Evolutionary conservation across 805 yeast species (phyloP).

Genomic region (Hanseniaspora pseudoguilliermondii): DNA sequence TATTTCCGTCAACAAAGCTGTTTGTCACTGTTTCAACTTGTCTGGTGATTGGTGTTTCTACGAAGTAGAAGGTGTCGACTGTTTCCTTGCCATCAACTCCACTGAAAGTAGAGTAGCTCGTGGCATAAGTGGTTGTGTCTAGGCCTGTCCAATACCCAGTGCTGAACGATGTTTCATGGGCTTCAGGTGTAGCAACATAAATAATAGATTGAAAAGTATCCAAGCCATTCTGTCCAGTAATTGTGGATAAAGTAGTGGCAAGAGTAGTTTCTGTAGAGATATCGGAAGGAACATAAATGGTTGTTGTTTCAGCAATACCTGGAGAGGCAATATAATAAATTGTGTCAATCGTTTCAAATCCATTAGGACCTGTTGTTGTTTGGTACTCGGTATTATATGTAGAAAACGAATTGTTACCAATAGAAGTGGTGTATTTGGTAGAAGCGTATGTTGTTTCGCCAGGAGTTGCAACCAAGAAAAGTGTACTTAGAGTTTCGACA

Average conservation of each 20-base stretch:
- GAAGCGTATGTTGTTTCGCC: not conserved
- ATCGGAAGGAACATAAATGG: not conserved
- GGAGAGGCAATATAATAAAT: not conserved
- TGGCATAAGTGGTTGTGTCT: not conserved
- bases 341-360: constrained; percentile 5
- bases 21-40: not conserved
- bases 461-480: constrained; percentile 17
- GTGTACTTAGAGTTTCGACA: constrained; percentile 13
- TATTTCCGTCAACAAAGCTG: not conserved
- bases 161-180: not conserved
- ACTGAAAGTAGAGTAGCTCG: not conserved
- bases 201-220: not conserved
- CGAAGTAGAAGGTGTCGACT: constrained; percentile 3
- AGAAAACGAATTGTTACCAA: constrained; percentile 10
- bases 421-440: not conserved
- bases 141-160: constrained; percentile 1
- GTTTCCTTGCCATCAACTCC: constrained; percentile 14
- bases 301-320: not conserved
- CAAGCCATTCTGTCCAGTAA: not conserved
- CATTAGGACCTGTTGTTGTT: constrained; percentile 14
- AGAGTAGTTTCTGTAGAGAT: not conserved
- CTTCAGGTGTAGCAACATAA: not conserved
- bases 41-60: constrained; percentile 3
- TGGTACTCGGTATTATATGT: constrained; percentile 11
- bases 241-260: not conserved